A percentile compares a stretch with the other conserved stretches of the same genome.
These are phyloP conservation scores for Gracilaria domingensis DNA, from an alignment of 23 red algal genomes.

Conservation along the genomic window DNA sequence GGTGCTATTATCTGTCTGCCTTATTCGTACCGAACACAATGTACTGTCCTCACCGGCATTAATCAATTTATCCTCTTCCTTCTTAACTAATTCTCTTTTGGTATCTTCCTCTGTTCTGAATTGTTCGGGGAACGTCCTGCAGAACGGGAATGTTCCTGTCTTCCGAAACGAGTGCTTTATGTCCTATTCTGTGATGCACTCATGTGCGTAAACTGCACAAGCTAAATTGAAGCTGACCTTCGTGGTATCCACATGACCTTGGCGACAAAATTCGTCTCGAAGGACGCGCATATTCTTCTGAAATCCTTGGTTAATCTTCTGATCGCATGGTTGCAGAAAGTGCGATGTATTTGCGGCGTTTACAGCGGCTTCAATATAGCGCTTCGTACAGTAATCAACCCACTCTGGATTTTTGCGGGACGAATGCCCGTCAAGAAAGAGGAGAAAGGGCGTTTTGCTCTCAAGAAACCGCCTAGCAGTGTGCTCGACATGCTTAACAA, in stretches of 20 bases:
- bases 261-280: neutral
- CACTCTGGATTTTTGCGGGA: no score
- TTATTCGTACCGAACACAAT: neutral
- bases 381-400: conserved; percentile 9
- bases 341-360: no score
- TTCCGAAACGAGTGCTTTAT: conserved; percentile 26
- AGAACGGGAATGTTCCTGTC: conserved; percentile 25
- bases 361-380: no score
- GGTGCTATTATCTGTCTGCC: neutral
- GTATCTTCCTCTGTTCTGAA: conserved; percentile 1
- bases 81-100: neutral
- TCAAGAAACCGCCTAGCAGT: neutral
- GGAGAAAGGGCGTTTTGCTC: neutral
- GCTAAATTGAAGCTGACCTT: conserved; percentile 19
- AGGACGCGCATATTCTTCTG: conserved; percentile 10
- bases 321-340: no score
- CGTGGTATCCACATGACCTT: neutral
- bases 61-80: neutral
- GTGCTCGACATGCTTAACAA: conserved; percentile 29
- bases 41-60: neutral
- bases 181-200: neutral
- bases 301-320: conserved; percentile 55
- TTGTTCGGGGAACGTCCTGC: neutral
- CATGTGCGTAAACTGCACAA: neutral
- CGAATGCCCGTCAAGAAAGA: conserved; percentile 26